phyloP scores from a whole-genome alignment of 1,284 basidiomycete species.

The Cryptococcus sp. region DNA sequence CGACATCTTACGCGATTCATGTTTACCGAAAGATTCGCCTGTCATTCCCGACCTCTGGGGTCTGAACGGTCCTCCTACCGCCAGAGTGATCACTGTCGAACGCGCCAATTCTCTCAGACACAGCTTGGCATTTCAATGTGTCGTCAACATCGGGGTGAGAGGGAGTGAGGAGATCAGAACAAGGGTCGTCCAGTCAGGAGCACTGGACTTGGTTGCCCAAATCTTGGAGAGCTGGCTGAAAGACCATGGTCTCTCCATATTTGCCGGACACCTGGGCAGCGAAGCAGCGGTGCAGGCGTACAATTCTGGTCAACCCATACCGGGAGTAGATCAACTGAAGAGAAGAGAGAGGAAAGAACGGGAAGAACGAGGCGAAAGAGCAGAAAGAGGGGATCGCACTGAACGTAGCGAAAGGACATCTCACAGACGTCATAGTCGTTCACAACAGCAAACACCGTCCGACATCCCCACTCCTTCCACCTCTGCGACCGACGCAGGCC shows the following conservation, averaged over 20 bases:
- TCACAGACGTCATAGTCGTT: conserved; percentile 6
- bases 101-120: conserved; percentile 83
- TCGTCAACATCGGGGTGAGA: conserved; percentile 95
- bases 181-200: conserved; percentile 93
- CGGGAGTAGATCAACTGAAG: conserved; percentile 27
- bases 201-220: conserved; percentile 89
- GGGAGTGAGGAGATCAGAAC: conserved; percentile 91
- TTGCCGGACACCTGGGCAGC: conserved; percentile 55
- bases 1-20: conserved; percentile 85
- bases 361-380: conserved; percentile 1
- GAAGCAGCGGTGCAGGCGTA: conserved; percentile 63
- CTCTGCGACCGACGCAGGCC: conserved; percentile 1
- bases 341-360: conserved; percentile 5
- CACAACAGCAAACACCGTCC: background rate
- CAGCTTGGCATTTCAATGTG: conserved; percentile 91
- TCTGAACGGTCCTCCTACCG: conserved; percentile 51
- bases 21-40: conserved; percentile 43
- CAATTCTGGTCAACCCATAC: conserved; percentile 55
- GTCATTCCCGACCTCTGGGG: conserved; percentile 51
- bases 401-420: conserved; percentile 7
- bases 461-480: background rate
- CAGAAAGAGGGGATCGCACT: background rate
- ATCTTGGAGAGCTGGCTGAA: conserved; percentile 91
- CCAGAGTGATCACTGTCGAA: conserved; percentile 61
- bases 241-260: conserved; percentile 63